These are phyloP conservation scores for Brettanomyces nanus DNA, from an alignment of 805 yeast genomes.

Conservation along the genomic window DNA sequence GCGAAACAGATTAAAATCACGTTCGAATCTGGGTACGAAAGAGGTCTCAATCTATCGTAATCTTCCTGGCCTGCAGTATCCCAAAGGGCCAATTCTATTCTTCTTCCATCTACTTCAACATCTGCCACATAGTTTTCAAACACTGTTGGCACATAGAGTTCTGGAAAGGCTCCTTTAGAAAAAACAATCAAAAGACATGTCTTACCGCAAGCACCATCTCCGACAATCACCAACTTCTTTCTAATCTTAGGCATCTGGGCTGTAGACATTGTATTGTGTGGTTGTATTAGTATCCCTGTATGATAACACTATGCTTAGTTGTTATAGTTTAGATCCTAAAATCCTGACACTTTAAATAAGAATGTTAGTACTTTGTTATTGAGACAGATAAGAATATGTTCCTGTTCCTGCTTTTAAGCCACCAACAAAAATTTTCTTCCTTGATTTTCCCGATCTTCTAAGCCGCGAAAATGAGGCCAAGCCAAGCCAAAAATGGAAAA, in stretches of 20 bases:
- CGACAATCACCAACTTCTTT: constrained; percentile 87
- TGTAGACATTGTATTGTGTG: too few species aligned
- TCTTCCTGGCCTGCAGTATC: constrained; percentile 99
- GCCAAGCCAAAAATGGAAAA: too few species aligned
- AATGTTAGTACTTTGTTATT: too few species aligned
- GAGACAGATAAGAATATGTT: too few species aligned
- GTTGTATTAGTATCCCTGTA: neutral
- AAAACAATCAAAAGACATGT: constrained; percentile 83
- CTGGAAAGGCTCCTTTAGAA: constrained; percentile 87
- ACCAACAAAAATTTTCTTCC: too few species aligned
- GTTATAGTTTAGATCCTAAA: neutral
- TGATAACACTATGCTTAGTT: neutral
- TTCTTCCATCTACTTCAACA: constrained; percentile 84
- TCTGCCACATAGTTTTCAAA: constrained; percentile 97
- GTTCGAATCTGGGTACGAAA: constrained; percentile 87
- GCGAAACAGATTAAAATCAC: constrained; percentile 89
- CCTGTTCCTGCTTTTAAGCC: too few species aligned
- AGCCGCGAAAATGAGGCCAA: too few species aligned
- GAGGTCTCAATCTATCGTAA: constrained; percentile 86
- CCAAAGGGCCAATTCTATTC: constrained; percentile 92
- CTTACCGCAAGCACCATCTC: constrained; percentile 98
- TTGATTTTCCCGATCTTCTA: too few species aligned
- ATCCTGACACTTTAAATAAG: neutral
- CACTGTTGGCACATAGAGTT: constrained; percentile 92
- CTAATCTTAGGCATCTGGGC: constrained; percentile 36